A percentile compares a stretch with the other conserved stretches of the same genome.
These are phyloP conservation scores for Mortierella alpina DNA, from an alignment of 192 early-diverging fungal genomes.

Conservation along the genomic window DNA sequence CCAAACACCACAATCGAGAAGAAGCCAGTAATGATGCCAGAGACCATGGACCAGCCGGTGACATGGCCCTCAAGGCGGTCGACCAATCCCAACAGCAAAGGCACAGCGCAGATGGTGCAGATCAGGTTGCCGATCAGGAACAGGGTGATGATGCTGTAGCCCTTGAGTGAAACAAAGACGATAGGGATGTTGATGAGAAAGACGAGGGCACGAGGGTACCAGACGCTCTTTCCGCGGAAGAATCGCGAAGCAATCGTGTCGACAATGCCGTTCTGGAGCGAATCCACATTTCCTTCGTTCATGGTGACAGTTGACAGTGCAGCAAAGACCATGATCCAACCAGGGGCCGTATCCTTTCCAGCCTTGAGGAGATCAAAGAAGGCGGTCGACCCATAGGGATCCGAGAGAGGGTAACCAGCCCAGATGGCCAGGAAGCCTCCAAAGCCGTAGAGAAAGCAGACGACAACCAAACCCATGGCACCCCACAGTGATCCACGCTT, in stretches of 20 bases:
- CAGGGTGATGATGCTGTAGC: slow-evolving; percentile 68
- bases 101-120: slow-evolving; percentile 66
- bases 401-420: slow-evolving; percentile 62
- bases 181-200: slow-evolving; percentile 54
- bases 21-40: slow-evolving; percentile 47
- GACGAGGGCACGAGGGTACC: slow-evolving; percentile 52
- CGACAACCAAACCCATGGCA: slow-evolving; percentile 63
- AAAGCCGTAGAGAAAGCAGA: slow-evolving; percentile 69
- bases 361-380: slow-evolving; percentile 76
- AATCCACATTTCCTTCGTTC: slow-evolving; percentile 75
- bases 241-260: slow-evolving; percentile 69
- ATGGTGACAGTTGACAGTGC: slow-evolving; percentile 70
- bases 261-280: slow-evolving; percentile 76
- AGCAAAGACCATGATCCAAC: slow-evolving; percentile 70
- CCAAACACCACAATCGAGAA: slow-evolving; percentile 51
- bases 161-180: slow-evolving; percentile 65
- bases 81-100: slow-evolving; percentile 65
- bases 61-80: slow-evolving; percentile 53
- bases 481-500: slow-evolving; percentile 66
- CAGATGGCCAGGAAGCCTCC: slow-evolving; percentile 73
- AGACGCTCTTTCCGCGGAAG: slow-evolving; percentile 54
- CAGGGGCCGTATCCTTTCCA: slow-evolving; percentile 46
- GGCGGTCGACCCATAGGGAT: slow-evolving; percentile 63
- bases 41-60: slow-evolving; percentile 46
- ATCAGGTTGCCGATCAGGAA: slow-evolving; percentile 73